A percentile compares a stretch with the other conserved stretches of the same genome.
Conservation (phyloP, 805 yeast species). For the Sugiyamaella chiloensis region DNA sequence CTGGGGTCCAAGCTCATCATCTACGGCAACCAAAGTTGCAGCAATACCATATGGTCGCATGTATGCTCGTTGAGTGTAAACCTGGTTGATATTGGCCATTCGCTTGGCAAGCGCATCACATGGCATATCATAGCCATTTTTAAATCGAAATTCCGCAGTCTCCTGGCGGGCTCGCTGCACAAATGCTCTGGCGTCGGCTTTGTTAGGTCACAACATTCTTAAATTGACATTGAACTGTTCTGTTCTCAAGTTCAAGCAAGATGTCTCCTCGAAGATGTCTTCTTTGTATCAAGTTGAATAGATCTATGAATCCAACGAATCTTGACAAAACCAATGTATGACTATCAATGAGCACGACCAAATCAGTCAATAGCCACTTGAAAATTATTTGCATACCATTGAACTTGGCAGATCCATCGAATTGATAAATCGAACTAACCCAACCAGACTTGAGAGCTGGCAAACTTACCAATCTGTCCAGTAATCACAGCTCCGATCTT, state of each 20-base stretch:
- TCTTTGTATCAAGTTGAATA: no score
- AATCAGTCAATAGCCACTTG: no score
- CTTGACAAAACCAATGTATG: no score
- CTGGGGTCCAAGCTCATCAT: slow-evolving; percentile 86
- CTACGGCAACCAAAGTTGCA: slow-evolving; percentile 80
- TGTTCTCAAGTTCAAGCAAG: no score
- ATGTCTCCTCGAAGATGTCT: no score
- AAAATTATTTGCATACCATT: no score
- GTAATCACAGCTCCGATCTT: slow-evolving; percentile 87
- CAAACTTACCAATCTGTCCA: slow-evolving; percentile 54
- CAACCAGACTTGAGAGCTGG: no score
- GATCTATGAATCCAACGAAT: no score
- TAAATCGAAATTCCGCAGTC: slow-evolving; percentile 91
- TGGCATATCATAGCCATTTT: slow-evolving; percentile 96
- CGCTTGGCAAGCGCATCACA: slow-evolving; percentile 88
- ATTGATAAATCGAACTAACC: no score
- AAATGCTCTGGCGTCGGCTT: slow-evolving; percentile 87
- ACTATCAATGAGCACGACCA: no score
- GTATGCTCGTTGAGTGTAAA: slow-evolving; percentile 95
- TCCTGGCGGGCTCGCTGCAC: slow-evolving; percentile 91
- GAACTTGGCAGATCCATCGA: no score
- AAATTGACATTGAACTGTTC: no score
- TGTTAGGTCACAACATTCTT: slow-evolving; percentile 4
- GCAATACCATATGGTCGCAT: slow-evolving; percentile 98
- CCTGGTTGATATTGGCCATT: slow-evolving; percentile 92